Evolutionary conservation across 164 flowering plant genomes (phyloP), one percentile per base, ranked within the genome.

Genomic region (Amborella trichopoda): DNA sequence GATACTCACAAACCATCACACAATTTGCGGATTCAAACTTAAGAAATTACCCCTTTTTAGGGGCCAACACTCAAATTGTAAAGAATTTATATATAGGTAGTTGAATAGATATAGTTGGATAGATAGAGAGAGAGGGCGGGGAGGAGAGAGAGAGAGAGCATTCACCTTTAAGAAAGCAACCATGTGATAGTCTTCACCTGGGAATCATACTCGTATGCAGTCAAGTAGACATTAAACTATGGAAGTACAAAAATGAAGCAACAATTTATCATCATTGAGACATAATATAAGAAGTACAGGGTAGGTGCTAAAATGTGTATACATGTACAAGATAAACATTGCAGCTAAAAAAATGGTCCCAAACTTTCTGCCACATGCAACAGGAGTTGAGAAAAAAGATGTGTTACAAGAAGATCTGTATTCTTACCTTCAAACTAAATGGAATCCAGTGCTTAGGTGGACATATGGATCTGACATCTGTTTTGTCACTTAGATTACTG

Each of bases 401-500:
- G 16, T 16, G 16, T 48, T 12, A 27, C 40, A 16, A 47, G 23
- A 20, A 4, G 23, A 10, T 12, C 21, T 26, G 8, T 13, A 19
- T 26, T 8, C 47, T 36, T 45, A 65, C 69, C 69, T 60, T 48
- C 32, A 40, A 22, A 36, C 54, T 48, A 39, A 44, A 22, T 36
- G 54, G 46, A 47, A 44, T 48, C 44, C 19, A 27, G 25, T 37
- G 28, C 21, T 42, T 55, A 10, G 43, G 47, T n/a, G 41, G 41
- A 37, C n/a, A 37, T n/a, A 5, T n/a, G 6, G n/a, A 8, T 46
- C 44, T 54, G 17, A 50, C 64, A 56, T 70, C 70, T 28, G 46
- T 46, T 60, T 52, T 44, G 40, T 64, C 73, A 49, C 45, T 64
- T 22, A 49, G 54, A 48, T 49, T 44, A 37, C 56, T 44, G 40